These are phyloP conservation scores for Exophiala aquamarina DNA, from an alignment of 2,329 filamentous ascomycete genomes.

Conservation along the genomic window DNA sequence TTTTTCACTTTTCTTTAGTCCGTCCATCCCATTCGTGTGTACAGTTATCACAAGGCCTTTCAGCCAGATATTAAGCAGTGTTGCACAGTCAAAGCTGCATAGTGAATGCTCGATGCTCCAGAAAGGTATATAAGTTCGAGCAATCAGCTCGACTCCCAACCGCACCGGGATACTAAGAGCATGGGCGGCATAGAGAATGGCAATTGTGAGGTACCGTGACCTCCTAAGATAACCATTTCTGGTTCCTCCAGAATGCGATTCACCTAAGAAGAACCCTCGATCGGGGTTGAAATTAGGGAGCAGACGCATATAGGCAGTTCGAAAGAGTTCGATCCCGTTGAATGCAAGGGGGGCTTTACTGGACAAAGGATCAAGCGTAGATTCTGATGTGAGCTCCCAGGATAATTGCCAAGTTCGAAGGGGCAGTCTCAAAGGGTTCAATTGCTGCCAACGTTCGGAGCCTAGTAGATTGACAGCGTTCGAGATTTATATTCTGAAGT, in stretches of 20 bases:
- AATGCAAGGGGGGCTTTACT: constrained; percentile 26
- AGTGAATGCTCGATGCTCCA: constrained; percentile 31
- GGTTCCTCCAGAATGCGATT: constrained; percentile 1
- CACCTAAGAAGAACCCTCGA: constrained; percentile 14
- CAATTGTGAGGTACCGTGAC: constrained; percentile 19
- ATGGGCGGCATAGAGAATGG: constrained; percentile 28
- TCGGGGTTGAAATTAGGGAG: constrained; percentile 18
- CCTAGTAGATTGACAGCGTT: not conserved
- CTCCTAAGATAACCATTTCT: not conserved
- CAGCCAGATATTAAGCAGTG: constrained; percentile 30
- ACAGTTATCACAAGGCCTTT: constrained; percentile 2
- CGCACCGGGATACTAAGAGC: constrained; percentile 28
- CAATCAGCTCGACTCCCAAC: constrained; percentile 27
- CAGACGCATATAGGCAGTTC: constrained; percentile 28
- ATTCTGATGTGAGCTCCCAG: constrained; percentile 27
- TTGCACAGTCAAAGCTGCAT: constrained; percentile 30
- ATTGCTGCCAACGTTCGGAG: not conserved
- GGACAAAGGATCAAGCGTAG: constrained; percentile 25
- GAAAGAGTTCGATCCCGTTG: constrained; percentile 27
- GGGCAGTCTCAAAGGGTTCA: constrained; percentile 12
- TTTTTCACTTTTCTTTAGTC: constrained; percentile 5
- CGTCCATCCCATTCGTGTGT: constrained; percentile 1
- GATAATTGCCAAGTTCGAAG: constrained; percentile 24
- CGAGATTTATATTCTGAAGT: constrained; percentile 8
- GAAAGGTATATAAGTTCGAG: constrained; percentile 25